A percentile compares a stretch with the other conserved stretches of the same genome.
phyloP scores from a whole-genome alignment of 176 grass and related monocot genomes.

The Panicum miliaceum region DNA sequence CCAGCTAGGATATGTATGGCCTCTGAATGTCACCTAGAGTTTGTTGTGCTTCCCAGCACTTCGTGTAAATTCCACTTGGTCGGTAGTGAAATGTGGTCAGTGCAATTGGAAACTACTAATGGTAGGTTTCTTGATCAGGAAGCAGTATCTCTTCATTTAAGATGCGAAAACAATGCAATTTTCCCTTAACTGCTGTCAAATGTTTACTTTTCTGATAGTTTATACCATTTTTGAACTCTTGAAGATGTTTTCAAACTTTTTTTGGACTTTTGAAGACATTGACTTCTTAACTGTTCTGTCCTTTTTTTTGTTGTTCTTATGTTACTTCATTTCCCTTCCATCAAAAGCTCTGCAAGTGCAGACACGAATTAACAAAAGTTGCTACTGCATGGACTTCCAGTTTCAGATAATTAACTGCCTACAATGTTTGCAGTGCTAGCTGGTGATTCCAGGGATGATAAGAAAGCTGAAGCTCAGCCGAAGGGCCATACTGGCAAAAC shows the following conservation, averaged over 20 bases:
- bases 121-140: neutral
- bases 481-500: slow-evolving; percentile 72
- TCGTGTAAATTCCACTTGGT: neutral
- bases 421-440: slow-evolving; percentile 60
- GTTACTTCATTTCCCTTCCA: neutral
- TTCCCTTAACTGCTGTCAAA: neutral
- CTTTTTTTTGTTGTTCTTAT: neutral
- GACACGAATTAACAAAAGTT: neutral
- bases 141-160: neutral
- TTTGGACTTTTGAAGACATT: neutral
- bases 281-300: neutral
- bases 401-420: slow-evolving; percentile 37
- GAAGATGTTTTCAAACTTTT: neutral
- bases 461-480: slow-evolving; percentile 48
- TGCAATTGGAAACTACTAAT: slow-evolving; percentile 5
- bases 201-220: neutral
- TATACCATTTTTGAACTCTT: neutral
- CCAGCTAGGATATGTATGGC: slow-evolving; percentile 6
- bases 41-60: slow-evolving; percentile 16
- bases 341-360: neutral
- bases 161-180: neutral
- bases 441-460: slow-evolving; percentile 66
- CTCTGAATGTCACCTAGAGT: neutral
- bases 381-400: neutral
- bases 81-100: neutral